These are phyloP conservation scores for Melocanna baccifera DNA, from an alignment of 176 grass and related monocot genomes.

Conservation along the genomic window DNA sequence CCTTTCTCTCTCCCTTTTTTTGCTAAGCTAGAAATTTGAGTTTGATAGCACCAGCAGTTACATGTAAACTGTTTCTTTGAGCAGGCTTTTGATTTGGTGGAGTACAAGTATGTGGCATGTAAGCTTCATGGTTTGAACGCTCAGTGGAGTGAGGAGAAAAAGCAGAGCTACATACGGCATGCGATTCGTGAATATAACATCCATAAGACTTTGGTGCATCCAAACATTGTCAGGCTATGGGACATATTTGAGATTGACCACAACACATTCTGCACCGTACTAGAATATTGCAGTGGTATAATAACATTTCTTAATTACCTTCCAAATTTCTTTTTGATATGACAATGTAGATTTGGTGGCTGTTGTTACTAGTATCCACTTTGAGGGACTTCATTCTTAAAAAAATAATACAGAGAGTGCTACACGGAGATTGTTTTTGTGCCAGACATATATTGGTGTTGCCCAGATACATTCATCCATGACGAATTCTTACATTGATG, in stretches of 20 bases:
- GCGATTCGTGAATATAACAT: conserved; percentile 99
- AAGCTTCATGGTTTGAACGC: conserved; percentile 97
- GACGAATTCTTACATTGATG: neutral
- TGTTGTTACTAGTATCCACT: neutral
- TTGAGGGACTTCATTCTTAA: neutral
- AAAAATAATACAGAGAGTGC: neutral
- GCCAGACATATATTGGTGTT: neutral
- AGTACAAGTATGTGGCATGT: conserved; percentile 93
- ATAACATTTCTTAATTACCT: conserved; percentile 22
- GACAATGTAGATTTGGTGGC: neutral
- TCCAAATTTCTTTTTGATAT: conserved; percentile 20
- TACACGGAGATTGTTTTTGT: neutral
- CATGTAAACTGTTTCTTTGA: conserved; percentile 28
- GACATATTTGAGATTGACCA: conserved; percentile 99
- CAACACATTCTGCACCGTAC: conserved; percentile 95
- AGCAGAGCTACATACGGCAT: conserved; percentile 96
- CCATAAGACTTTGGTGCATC: conserved; percentile 97
- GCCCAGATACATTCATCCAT: conserved; percentile 1
- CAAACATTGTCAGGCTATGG: conserved; percentile 94
- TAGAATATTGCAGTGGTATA: conserved; percentile 98
- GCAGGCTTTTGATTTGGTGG: conserved; percentile 98
- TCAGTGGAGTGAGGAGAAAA: conserved; percentile 99
- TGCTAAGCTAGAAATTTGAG: neutral
- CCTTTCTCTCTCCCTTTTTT: too few species aligned
- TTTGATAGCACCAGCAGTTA: conserved; percentile 13